Conservation (phyloP, 768 basidiomycete species). For the Neoboletus subvelutipes region DNA sequence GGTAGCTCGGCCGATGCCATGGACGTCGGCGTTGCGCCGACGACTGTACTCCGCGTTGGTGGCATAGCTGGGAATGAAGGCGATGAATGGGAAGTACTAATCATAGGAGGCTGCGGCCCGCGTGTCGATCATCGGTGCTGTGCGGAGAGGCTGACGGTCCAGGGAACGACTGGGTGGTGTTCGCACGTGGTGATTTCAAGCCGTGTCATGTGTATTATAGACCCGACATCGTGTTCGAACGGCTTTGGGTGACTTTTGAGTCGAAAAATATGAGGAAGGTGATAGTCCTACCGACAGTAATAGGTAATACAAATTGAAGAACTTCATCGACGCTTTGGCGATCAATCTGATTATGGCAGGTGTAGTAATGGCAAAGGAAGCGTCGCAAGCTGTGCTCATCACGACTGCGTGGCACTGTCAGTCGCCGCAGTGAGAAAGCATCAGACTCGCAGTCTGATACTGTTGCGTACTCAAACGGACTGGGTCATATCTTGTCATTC, state of each 20-base stretch:
- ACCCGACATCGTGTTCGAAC: background rate
- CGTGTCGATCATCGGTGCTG: background rate
- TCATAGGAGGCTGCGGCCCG: background rate
- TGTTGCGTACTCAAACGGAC: background rate
- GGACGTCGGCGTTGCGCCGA: background rate
- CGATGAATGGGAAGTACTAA: background rate
- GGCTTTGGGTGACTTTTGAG: background rate
- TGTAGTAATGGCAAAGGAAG: too few relatives aligned
- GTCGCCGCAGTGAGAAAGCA: background rate
- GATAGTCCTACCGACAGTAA: too few relatives aligned
- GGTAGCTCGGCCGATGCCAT: background rate
- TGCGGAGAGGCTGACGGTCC: constrained; percentile 19
- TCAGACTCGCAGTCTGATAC: background rate
- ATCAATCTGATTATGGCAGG: background rate
- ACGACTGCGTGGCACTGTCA: background rate
- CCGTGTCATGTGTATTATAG: background rate
- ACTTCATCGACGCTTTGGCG: background rate
- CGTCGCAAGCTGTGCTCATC: constrained; percentile 1
- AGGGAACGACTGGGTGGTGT: background rate
- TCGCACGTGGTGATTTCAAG: background rate
- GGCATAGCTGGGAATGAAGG: constrained; percentile 11
- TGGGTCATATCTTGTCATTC: background rate
- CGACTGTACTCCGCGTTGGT: constrained; percentile 11
- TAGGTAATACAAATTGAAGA: background rate
- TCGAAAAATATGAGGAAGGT: background rate